Evolutionary conservation across 805 yeast genomes (phyloP).

Genomic region (Vanderwaltozyma yarrowii): DNA sequence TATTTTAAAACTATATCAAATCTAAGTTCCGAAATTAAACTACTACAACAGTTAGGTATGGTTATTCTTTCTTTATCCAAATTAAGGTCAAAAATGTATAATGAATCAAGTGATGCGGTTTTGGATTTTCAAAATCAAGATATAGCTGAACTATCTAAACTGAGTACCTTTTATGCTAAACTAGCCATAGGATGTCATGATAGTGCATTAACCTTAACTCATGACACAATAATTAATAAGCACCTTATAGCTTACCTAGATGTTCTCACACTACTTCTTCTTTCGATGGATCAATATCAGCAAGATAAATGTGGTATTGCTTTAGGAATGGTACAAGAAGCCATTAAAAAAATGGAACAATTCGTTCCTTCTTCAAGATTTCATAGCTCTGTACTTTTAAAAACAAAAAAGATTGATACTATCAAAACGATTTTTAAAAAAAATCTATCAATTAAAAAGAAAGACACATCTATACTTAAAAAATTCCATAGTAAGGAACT

Average conservation of each 20-base stretch:
- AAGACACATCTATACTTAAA: background rate
- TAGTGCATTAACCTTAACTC: background rate
- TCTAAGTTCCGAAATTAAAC: slow-evolving; percentile 9
- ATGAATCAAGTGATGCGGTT: slow-evolving; percentile 15
- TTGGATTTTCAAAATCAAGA: slow-evolving; percentile 24
- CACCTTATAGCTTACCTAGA: slow-evolving; percentile 14
- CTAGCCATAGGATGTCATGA: slow-evolving; percentile 21
- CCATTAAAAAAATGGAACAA: slow-evolving; percentile 10
- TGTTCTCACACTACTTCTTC: slow-evolving; percentile 15
- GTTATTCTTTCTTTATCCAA: slow-evolving; percentile 25
- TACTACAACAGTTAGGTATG: slow-evolving; percentile 23
- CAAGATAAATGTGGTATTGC: slow-evolving; percentile 21
- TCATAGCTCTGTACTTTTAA: slow-evolving; percentile 2
- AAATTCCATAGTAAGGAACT: slow-evolving; percentile 1
- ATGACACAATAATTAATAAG: slow-evolving; percentile 5
- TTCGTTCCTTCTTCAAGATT: slow-evolving; percentile 12
- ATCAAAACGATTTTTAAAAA: slow-evolving; percentile 6
- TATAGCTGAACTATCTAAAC: slow-evolving; percentile 16
- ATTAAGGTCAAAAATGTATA: slow-evolving; percentile 17
- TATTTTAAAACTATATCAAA: slow-evolving; percentile 2
- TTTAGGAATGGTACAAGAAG: slow-evolving; percentile 21
- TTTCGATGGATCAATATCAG: slow-evolving; percentile 23
- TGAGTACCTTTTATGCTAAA: slow-evolving; percentile 21
- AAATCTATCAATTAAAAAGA: background rate
- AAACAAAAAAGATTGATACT: slow-evolving; percentile 7